Evolutionary conservation across 306 rosid species (phyloP).

Genomic region (Dryas alaskensis): DNA sequence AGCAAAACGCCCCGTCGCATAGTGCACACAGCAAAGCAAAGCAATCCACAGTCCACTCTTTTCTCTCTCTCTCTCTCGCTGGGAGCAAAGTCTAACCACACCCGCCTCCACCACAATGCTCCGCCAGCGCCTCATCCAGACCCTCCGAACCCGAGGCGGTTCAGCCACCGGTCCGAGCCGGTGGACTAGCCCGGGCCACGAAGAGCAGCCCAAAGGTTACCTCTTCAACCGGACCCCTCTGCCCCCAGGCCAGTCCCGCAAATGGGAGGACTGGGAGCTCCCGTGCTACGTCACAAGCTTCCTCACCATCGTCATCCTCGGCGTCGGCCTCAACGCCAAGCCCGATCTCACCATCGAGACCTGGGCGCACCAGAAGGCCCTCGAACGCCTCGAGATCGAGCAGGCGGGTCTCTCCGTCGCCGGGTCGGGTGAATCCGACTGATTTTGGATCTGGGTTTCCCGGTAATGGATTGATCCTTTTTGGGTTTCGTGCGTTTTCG

Average conservation of each 20-base stretch:
- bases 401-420: constrained; percentile 29
- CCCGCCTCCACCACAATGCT: constrained; percentile 56
- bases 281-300: constrained; percentile 98
- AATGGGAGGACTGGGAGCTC: constrained; percentile 99
- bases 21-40: background rate
- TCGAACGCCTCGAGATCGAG: constrained; percentile 85
- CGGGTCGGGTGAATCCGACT: constrained; percentile 49
- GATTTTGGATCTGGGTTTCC: constrained; percentile 23
- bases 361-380: constrained; percentile 98
- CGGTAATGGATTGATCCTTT: constrained; percentile 26
- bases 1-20: constrained; percentile 7
- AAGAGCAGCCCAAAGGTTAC: constrained; percentile 76
- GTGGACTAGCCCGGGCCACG: constrained; percentile 84
- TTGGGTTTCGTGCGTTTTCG: constrained; percentile 17
- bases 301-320: constrained; percentile 94
- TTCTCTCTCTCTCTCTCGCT: background rate
- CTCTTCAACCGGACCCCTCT: constrained; percentile 75
- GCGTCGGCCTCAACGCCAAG: constrained; percentile 98
- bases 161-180: constrained; percentile 58
- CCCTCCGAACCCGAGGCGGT: constrained; percentile 75
- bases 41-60: background rate
- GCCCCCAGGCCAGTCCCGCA: constrained; percentile 75
- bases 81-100: constrained; percentile 18
- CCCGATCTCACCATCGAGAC: constrained; percentile 97
- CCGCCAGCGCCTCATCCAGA: constrained; percentile 63